Evolutionary conservation across 495 filamentous ascomycete species (phyloP), one percentile per base, ranked within the genome.

Genomic region (Penicillium canariense): DNA sequence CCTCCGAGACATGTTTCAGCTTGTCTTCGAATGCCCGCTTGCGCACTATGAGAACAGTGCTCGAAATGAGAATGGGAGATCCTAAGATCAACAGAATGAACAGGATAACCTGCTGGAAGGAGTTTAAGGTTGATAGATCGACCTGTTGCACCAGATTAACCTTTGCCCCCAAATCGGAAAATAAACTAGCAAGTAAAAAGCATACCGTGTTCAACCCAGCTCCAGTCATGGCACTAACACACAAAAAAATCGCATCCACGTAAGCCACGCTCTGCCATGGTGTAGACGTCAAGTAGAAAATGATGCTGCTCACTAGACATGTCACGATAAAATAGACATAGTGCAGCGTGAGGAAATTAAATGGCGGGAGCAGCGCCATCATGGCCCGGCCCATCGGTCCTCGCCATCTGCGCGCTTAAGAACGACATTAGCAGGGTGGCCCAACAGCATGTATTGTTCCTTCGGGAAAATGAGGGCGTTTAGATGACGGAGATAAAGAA

Each of bases 261-360:
- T 90, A 96, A 45, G 77, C 75, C 55, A 96, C 80, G 54, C 78
- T 87, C 32, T 74, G 66, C 38, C 73, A 67, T 15, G 85, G 84
- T 4, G 75, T 82, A 1, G 87, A 86, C 3, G 82, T 80, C 35
- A 79, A 79, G 80, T 84, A 94, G 69, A 95, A 91, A 42, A 95
- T 79, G 40, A 87, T 52, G 32, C 87, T 89, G 23, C 78, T 73
- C 31, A 88, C 48, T n/a, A 93, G 60, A 35, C 77, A 83, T 20
- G 83, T 80, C 4, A 70, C 49, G 58, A 91, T 79, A 68, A 95
- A 95, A 70, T 95, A 95, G 52, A 78, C 69, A 78, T 93, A 87
- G 65, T 88, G 84, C 28, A 91, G 62, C 0, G 85, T 89, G 64
- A 93, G 85, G 69, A 91, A 95, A 66, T 92, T 91, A 50, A 85